These are phyloP conservation scores for Auricularia cornea DNA, from an alignment of 768 basidiomycete genomes.

Conservation along the genomic window DNA sequence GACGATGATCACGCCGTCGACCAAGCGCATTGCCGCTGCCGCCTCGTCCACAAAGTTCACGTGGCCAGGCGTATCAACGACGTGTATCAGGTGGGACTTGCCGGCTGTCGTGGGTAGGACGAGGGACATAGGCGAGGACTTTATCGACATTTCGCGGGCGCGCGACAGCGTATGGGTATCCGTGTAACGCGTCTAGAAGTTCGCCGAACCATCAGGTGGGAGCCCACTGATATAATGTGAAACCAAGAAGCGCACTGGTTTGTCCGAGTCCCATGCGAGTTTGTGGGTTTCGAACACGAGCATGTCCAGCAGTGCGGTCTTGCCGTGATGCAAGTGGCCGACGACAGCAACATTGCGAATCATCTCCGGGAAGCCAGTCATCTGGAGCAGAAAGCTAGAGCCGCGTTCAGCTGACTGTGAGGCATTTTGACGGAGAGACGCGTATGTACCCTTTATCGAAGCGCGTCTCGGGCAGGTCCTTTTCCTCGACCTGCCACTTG, in stretches of 20 bases:
- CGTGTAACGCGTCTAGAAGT: conserved; percentile 76
- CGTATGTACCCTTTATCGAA: conserved; percentile 84
- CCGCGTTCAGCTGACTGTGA: neutral
- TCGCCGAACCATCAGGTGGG: too few relatives aligned
- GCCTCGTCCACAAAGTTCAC: conserved; percentile 99
- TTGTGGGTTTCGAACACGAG: conserved; percentile 95
- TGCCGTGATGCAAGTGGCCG: conserved; percentile 96
- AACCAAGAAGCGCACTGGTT: conserved; percentile 74
- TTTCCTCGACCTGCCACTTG: conserved; percentile 92
- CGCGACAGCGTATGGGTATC: conserved; percentile 89
- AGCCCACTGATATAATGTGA: too few relatives aligned
- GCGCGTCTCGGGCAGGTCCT: conserved; percentile 92
- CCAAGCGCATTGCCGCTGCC: conserved; percentile 75
- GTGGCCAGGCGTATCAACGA: conserved; percentile 97
- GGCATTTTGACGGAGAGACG: neutral
- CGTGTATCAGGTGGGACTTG: conserved; percentile 88
- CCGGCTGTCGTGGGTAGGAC: conserved; percentile 75
- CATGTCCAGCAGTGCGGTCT: conserved; percentile 96
- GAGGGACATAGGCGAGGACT: conserved; percentile 94
- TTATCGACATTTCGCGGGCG: conserved; percentile 86
- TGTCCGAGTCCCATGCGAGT: conserved; percentile 86
- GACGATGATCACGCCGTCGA: conserved; percentile 86
- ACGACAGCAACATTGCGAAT: conserved; percentile 94
- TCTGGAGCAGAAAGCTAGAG: conserved; percentile 78
- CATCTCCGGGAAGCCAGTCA: conserved; percentile 89